Evolutionary conservation across 345 rosid species (phyloP).

Genomic region (Syzygium aqueum): DNA sequence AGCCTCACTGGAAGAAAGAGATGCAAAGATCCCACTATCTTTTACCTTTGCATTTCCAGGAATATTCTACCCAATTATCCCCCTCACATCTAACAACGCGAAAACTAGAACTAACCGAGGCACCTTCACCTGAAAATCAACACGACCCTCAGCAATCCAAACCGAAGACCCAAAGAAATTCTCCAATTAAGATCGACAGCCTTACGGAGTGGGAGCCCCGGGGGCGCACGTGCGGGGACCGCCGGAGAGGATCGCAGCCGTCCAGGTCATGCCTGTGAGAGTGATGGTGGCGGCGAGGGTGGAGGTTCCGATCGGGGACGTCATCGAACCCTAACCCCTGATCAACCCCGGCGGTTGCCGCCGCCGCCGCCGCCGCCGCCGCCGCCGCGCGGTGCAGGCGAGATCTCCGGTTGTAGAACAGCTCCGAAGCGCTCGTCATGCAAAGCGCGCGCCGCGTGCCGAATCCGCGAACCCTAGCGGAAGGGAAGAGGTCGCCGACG

Average conservation of each 20-base stretch:
- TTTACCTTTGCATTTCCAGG: background rate
- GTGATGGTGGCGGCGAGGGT: slow-evolving; percentile 20
- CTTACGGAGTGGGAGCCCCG: slow-evolving; percentile 39
- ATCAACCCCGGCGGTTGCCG: slow-evolving; percentile 2
- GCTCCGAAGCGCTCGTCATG: slow-evolving; percentile 93
- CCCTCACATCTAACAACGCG: background rate
- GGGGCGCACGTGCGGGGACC: slow-evolving; percentile 43
- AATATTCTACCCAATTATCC: background rate
- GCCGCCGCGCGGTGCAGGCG: slow-evolving; percentile 37
- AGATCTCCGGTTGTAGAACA: slow-evolving; percentile 73
- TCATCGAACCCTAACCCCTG: slow-evolving; percentile 30
- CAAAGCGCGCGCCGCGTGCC: background rate
- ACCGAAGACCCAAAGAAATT: background rate
- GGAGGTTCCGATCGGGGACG: slow-evolving; percentile 27
- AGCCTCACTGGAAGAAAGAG: background rate
- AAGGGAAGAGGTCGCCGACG: background rate
- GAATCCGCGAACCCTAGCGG: background rate
- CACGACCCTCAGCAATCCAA: background rate
- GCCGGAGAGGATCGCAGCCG: slow-evolving; percentile 48
- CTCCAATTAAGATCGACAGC: background rate
- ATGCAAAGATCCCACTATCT: background rate
- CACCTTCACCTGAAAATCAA: background rate
- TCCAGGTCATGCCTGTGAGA: slow-evolving; percentile 47
- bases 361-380: background rate
- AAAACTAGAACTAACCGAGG: background rate